Base-by-base conservation (phyloP, 1,284 basidiomycete genomes). In the Laetiporus sulphureus region DNA sequence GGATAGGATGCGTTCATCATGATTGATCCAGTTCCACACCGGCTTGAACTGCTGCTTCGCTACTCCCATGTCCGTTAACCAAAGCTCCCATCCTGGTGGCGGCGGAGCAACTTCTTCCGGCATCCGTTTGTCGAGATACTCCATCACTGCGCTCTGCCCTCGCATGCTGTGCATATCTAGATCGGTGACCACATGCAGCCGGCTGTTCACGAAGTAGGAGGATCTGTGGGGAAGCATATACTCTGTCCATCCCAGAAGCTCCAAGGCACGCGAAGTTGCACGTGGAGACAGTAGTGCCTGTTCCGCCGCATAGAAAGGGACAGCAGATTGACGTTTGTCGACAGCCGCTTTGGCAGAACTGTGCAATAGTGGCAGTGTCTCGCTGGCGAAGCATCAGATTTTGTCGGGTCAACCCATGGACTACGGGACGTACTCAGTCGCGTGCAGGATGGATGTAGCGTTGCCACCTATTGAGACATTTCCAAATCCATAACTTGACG, bases 181-280 rank as follows among this genome's bases (percentile, higher is more conserved):
- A 54, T 88, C 84, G 12, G 82, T 82, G 16, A 75, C 75, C 38
- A 79, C 66, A 30, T 68, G 73, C 33, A 69, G 60, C 5, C 68
- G 72, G 3, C 72, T 69, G 50, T 86, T 79, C 30, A 73, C 70
- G 52, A 77, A 88, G 61, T 88, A 88, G 27, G 71, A 64, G 3
- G 72, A 64, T 15, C 74, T 74, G 52, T 87, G 81, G 1, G 85
- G 84, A 10, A 88, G 72, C 7, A 71, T 65, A 55, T 82, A 76
- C 54, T 81, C 79, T 32, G 72, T 67, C 84, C 85, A 88, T 6
- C 75, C 75, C 10, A 68, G 61, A 5, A 57, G 50, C 33, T 57
- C 54, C 40, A 62, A 56, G 23, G 51, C 53, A 29, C 49, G 51
- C 6, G 52, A 33, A 2, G 53, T 23, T 13, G 42, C 13, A n/a